Conservation (phyloP, 441 rosid genomes). For the Pelargonium australe region DNA sequence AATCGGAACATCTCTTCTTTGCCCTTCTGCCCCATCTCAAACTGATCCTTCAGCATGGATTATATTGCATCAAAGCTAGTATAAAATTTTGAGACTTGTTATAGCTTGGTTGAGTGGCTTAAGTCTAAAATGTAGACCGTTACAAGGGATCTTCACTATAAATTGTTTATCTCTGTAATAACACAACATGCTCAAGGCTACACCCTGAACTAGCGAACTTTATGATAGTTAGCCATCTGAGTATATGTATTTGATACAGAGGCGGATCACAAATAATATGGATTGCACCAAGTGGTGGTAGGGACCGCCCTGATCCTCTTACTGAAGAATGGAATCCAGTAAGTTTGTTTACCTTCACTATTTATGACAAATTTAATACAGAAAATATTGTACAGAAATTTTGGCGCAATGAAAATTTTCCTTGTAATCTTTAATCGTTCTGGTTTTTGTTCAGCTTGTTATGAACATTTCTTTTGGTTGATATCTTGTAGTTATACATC, state of each 20-base stretch:
- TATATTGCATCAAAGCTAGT: neutral
- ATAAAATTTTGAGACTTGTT: neutral
- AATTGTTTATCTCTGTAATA: constrained; percentile 4
- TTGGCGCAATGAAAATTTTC: too few species aligned
- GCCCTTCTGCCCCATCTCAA: neutral
- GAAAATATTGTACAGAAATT: too few species aligned
- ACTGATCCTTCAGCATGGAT: neutral
- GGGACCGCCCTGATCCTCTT: constrained; percentile 84
- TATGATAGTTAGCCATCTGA: constrained; percentile 11
- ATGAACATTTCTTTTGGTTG: too few species aligned
- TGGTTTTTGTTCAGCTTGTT: too few species aligned
- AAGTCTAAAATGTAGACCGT: neutral
- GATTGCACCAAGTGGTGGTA: constrained; percentile 99
- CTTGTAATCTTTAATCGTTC: too few species aligned
- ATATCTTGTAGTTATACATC: too few species aligned
- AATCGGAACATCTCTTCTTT: neutral
- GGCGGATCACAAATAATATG: constrained; percentile 74
- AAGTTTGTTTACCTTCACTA: constrained; percentile 27
- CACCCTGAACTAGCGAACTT: neutral
- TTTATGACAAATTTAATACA: neutral
- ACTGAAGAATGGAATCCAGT: constrained; percentile 86
- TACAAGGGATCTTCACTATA: neutral
- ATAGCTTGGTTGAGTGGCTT: neutral
- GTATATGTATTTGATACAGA: constrained; percentile 34
- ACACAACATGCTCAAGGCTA: neutral